Base-by-base conservation (phyloP, 2,329 filamentous ascomycete genomes). In the Hypomyces perniciosus region DNA sequence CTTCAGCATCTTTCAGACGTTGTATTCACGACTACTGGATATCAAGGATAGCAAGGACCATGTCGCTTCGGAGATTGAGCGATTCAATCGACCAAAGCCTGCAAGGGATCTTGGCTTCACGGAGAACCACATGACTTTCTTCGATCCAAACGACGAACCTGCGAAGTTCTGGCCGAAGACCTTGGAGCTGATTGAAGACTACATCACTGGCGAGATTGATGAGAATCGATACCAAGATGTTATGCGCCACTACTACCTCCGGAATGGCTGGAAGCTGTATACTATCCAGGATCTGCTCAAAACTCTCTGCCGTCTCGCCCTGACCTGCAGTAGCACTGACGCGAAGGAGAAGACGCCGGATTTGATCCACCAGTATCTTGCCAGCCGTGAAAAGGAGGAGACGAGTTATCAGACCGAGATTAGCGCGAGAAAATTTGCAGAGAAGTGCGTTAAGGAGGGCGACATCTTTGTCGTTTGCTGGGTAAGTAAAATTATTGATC, bases 311-410 rank as follows among this genome's bases (percentile, higher is more conserved):
- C 86, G 90, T 52, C 85, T 91, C 52, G 90, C 87, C 27, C 78
- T 90, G 13, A 81, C 81, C n/a, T 90, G 95, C 66, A 88, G 91
- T 63, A 90, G 84, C 61, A 82, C 82, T 3, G 93, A 99, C 61
- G 79, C 82, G 43, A 96, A 96, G 72, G 93, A 99, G 65, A 95
- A 93, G 77, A 96, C 89, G 35, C 83, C 87, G 5, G 91, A 97
- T 54, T 86, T 99, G 53, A 86, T 95, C 59, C 84, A 89, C 55
- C 81, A 95, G 46, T 99, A 95, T 71, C 83, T 90, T 64, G 80
- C 81, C 57, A 90, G 90, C 65, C 85, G 92, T 4, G 81, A 87
- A 47, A 85, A 84, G 64, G 87, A 92, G 13, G 86, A 90, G 63
- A 95, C 90, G 0, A 96, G 90, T 45, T 92, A 90, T 60, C 85